Evolutionary conservation across 192 early-diverging fungal genomes (phyloP).

Genomic region (Backusella circina): DNA sequence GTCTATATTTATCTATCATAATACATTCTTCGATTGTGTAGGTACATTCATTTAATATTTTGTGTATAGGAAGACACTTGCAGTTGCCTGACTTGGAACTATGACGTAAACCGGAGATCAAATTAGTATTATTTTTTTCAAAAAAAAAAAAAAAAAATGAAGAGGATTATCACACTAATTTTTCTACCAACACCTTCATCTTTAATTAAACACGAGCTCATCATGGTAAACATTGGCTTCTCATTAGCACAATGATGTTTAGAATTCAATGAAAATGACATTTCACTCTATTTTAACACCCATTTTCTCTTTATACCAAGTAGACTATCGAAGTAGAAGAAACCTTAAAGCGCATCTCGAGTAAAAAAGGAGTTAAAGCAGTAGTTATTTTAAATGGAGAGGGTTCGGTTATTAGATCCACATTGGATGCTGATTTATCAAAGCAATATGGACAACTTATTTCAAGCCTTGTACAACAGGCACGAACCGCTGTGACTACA

Average conservation of each 20-base stretch:
- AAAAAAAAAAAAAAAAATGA: background rate
- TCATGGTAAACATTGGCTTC: background rate
- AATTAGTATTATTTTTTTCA: background rate
- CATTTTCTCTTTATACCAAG: background rate
- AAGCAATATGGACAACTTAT: constrained; percentile 83
- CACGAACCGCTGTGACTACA: constrained; percentile 70
- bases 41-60: too few species aligned
- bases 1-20: too few species aligned
- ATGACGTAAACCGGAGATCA: background rate
- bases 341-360: constrained; percentile 82
- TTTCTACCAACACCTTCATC: background rate
- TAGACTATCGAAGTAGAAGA: constrained; percentile 66
- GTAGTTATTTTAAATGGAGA: constrained; percentile 91
- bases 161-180: too few species aligned
- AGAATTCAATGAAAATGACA: background rate
- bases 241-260: background rate
- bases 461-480: constrained; percentile 75
- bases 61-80: too few species aligned
- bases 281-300: background rate
- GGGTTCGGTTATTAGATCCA: constrained; percentile 88
- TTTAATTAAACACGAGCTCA: background rate
- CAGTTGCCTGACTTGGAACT: too few species aligned
- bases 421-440: constrained; percentile 73
- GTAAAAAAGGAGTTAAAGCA: constrained; percentile 88
- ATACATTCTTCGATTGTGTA: too few species aligned